Conservation (phyloP, 345 rosid species). For the Citrus australasica region DNA sequence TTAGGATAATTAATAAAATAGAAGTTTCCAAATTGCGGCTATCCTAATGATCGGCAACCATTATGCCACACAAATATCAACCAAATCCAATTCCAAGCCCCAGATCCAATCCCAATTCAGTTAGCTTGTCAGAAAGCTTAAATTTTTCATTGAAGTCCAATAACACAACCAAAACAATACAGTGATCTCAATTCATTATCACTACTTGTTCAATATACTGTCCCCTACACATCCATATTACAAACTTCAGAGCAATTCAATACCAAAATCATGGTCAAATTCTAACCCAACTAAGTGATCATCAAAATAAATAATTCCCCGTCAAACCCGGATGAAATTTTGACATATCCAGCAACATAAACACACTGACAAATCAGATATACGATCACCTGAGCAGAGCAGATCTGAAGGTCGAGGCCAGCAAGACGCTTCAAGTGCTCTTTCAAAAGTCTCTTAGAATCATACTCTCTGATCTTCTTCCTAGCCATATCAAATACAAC, state of each 20-base stretch:
- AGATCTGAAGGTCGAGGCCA: constrained; percentile 53
- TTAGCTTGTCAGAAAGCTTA: not conserved
- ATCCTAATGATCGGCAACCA: not conserved
- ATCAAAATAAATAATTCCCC: not conserved
- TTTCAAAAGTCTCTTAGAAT: constrained; percentile 73
- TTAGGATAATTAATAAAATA: not conserved
- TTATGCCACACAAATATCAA: not conserved
- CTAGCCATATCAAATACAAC: constrained; percentile 51
- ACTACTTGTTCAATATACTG: not conserved
- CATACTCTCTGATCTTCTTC: constrained; percentile 90
- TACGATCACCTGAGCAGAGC: constrained; percentile 63
- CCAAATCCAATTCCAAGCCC: not conserved
- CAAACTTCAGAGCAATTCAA: not conserved
- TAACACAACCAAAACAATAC: not conserved
- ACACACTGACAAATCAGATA: not conserved
- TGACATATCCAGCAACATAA: not conserved
- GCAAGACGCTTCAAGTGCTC: constrained; percentile 74
- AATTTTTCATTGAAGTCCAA: not conserved
- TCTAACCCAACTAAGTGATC: not conserved
- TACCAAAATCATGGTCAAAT: not conserved
- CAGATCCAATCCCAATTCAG: not conserved
- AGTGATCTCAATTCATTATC: not conserved
- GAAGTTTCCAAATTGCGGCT: not conserved
- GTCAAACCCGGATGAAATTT: not conserved
- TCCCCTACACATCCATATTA: not conserved